Conservation (phyloP, 225 moss, liverwort and hornwort species). For the Thuidium tamariscinum region DNA sequence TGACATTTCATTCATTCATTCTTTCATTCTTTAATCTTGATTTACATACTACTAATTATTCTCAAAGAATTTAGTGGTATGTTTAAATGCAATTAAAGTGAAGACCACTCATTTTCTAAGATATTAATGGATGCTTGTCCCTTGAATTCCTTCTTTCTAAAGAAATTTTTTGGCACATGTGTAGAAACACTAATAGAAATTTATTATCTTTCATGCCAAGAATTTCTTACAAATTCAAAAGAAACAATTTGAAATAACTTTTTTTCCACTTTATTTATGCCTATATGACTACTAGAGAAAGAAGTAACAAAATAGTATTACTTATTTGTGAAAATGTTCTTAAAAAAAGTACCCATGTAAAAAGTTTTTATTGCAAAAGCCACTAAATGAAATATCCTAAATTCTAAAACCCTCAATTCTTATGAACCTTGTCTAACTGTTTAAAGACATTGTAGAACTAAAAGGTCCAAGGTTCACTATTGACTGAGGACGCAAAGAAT, state of each 20-base stretch:
- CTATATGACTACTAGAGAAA: background rate
- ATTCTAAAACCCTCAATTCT: background rate
- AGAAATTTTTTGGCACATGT: no score
- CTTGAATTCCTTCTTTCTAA: background rate
- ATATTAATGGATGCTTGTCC: background rate
- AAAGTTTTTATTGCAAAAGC: background rate
- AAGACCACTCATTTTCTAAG: background rate
- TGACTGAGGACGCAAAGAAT: background rate
- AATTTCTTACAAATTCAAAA: background rate
- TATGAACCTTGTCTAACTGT: background rate
- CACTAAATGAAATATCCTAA: background rate
- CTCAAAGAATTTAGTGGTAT: no score
- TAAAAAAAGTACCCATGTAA: background rate
- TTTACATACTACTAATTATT: no score
- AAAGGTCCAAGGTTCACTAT: background rate
- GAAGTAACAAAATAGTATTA: background rate
- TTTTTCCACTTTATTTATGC: background rate
- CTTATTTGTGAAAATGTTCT: background rate
- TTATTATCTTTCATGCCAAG: background rate
- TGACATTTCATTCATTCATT: background rate
- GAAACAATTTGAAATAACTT: background rate
- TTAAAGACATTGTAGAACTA: no score
- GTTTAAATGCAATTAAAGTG: background rate
- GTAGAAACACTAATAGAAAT: rapidly evolving
- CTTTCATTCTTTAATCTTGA: no score